Percentiles rank a stretch among this genome's conserved stretches.
phyloP scores from a whole-genome alignment of 768 basidiomycete genomes.

The Dictyophora rubrovolvata region DNA sequence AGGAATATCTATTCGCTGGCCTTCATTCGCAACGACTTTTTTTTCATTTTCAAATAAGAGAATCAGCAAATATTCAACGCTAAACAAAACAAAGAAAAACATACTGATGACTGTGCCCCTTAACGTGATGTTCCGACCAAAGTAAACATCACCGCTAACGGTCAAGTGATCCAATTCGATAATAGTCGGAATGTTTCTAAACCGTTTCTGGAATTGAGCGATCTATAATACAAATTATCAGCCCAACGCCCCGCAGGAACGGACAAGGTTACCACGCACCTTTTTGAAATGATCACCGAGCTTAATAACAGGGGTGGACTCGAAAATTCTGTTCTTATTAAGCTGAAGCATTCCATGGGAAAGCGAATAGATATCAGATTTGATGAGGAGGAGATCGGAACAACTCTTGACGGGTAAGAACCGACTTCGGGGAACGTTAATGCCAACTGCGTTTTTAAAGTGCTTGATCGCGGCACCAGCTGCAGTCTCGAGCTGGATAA shows the following conservation, averaged over 20 bases:
- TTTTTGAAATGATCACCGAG: slow-evolving; percentile 96
- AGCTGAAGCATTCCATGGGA: slow-evolving; percentile 82
- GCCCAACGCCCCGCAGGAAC: neutral
- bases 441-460: slow-evolving; percentile 83
- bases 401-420: slow-evolving; percentile 90
- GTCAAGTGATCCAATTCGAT: slow-evolving; percentile 91
- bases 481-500: slow-evolving; percentile 83
- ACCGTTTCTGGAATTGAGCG: slow-evolving; percentile 85
- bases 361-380: slow-evolving; percentile 86
- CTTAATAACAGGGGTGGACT: slow-evolving; percentile 90
- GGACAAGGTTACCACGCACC: slow-evolving; percentile 30
- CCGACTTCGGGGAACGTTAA: slow-evolving; percentile 89
- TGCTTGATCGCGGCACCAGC: slow-evolving; percentile 93
- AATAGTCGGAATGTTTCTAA: slow-evolving; percentile 89
- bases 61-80: neutral
- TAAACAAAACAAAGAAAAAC: slow-evolving; percentile 11
- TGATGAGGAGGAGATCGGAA: slow-evolving; percentile 82
- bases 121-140: slow-evolving; percentile 78
- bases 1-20: slow-evolving; percentile 72
- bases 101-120: slow-evolving; percentile 80
- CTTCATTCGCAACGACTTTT: slow-evolving; percentile 66
- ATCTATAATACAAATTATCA: slow-evolving; percentile 32
- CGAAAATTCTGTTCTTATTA: slow-evolving; percentile 74
- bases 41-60: neutral
- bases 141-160: slow-evolving; percentile 84